phyloP scores from a whole-genome alignment of 169 alveolate species.

The Cryptosporidium parvum region DNA sequence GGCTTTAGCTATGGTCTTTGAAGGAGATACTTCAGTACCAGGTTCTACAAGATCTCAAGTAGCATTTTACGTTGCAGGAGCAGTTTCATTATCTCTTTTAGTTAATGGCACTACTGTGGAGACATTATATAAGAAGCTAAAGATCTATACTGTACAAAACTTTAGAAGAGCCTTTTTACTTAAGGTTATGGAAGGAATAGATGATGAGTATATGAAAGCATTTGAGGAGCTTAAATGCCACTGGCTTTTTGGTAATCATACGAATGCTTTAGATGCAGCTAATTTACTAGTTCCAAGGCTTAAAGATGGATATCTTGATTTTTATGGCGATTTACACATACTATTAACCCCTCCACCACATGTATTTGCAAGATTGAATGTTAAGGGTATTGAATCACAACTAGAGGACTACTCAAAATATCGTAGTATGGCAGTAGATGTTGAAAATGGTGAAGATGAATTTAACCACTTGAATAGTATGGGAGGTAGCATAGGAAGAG shows the following conservation, averaged over 20 bases:
- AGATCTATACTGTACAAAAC: constrained; percentile 89
- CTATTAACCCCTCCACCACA: constrained; percentile 74
- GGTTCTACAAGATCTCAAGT: constrained; percentile 83
- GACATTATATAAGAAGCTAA: constrained; percentile 83
- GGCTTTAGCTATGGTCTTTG: constrained; percentile 91
- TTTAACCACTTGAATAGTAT: constrained; percentile 30
- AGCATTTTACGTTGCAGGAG: constrained; percentile 91
- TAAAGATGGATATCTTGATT: constrained; percentile 63
- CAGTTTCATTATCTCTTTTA: constrained; percentile 89
- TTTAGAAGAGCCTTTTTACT: constrained; percentile 87
- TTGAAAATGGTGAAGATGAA: constrained; percentile 52
- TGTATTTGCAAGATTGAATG: constrained; percentile 73
- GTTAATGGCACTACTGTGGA: constrained; percentile 92
- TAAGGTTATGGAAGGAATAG: constrained; percentile 86
- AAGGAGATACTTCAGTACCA: constrained; percentile 85
- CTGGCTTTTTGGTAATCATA: constrained; percentile 69
- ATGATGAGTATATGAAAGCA: constrained; percentile 72
- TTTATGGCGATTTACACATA: constrained; percentile 69
- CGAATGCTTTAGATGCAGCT: constrained; percentile 73
- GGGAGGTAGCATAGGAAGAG: constrained; percentile 71
- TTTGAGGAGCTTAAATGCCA: constrained; percentile 72
- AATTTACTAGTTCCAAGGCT: constrained; percentile 58
- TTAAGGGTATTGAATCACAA: constrained; percentile 64
- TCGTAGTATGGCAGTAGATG: constrained; percentile 22
- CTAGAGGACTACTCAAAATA: constrained; percentile 20